Base-by-base conservation (phyloP, 495 filamentous ascomycete genomes). In the Penicillium alfredii region DNA sequence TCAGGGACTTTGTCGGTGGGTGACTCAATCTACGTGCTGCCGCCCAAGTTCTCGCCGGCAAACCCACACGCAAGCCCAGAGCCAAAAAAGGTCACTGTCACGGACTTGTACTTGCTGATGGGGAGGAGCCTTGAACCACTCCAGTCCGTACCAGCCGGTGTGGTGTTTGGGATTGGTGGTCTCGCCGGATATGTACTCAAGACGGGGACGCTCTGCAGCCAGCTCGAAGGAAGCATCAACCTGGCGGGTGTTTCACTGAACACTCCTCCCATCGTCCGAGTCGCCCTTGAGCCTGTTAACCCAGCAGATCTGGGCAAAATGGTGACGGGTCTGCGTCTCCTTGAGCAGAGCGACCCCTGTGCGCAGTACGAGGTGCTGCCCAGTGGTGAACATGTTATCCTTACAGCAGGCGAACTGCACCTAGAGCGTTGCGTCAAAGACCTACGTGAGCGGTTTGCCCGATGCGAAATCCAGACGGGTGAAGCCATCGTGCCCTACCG, bases 401-500 rank as follows among this genome's bases (percentile, higher is more conserved):
- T 92, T 16, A 96, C 93, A 0, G 92, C 92, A 16, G 92, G 92
- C 8, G 92, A 99, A 57, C 60, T 99, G 44, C 92, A 99, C 60
- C 68, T 97, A 2, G 92, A 99, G 58, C 77, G 92, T 25, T 99
- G 92, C 53, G 54, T 99, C 22, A 95, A 92, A 22, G 92, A 99
- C 68, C 73, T 99, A 6, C 72, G 86, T 33, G 92, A 97, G 55
- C 74, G 93, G 4, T 99, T 94, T 60, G 92, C 92, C 3, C 80
- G 77, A 44, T 96, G 94, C 45, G 92, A 99, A 39, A 93, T 99
- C 36, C 92, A 97, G 47, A 84, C 84, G 35, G 86, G 89, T 35
- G 83, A 83, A 20, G 88, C 93, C 2, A 97, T 97, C 35, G 92
- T 99, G 4, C 92, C 92, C 5, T 99, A 94, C 60, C 76, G 89